These are phyloP conservation scores for Ampelomyces quisqualis DNA, from an alignment of 2,329 filamentous ascomycete genomes.

Conservation along the genomic window DNA sequence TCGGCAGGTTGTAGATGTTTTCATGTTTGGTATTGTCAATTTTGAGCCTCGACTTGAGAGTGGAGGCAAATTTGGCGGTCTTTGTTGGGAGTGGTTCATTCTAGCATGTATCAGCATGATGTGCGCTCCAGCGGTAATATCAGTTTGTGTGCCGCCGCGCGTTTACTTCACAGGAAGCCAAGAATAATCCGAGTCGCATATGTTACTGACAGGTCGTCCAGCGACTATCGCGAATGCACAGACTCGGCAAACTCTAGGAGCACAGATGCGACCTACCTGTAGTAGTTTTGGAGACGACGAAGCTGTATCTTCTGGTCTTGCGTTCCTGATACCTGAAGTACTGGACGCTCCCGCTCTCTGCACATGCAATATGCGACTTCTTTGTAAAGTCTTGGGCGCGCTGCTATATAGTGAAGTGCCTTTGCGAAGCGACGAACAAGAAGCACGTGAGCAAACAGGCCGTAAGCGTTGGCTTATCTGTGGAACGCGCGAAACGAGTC, in stretches of 20 bases:
- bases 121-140: too few species aligned
- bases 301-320: slow-evolving; percentile 11
- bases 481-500: slow-evolving; percentile 11
- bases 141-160: too few species aligned
- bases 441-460: slow-evolving; percentile 35
- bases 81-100: slow-evolving; percentile 9
- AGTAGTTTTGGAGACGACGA: not conserved
- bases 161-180: not conserved
- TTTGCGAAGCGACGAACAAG: slow-evolving; percentile 21
- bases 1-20: slow-evolving; percentile 96
- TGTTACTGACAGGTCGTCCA: too few species aligned
- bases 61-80: slow-evolving; percentile 26
- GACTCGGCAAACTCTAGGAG: not conserved
- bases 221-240: too few species aligned
- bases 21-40: slow-evolving; percentile 55
- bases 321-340: slow-evolving; percentile 15
- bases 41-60: slow-evolving; percentile 34
- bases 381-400: slow-evolving; percentile 1
- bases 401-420: slow-evolving; percentile 7
- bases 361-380: slow-evolving; percentile 3
- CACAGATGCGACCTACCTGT: not conserved
- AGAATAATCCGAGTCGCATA: not conserved
- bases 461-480: slow-evolving; percentile 20
- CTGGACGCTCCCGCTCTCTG: slow-evolving; percentile 18
- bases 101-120: slow-evolving; percentile 6